phyloP scores from a whole-genome alignment of 371 early-diverging fungal species.

The Smittium culicis region DNA sequence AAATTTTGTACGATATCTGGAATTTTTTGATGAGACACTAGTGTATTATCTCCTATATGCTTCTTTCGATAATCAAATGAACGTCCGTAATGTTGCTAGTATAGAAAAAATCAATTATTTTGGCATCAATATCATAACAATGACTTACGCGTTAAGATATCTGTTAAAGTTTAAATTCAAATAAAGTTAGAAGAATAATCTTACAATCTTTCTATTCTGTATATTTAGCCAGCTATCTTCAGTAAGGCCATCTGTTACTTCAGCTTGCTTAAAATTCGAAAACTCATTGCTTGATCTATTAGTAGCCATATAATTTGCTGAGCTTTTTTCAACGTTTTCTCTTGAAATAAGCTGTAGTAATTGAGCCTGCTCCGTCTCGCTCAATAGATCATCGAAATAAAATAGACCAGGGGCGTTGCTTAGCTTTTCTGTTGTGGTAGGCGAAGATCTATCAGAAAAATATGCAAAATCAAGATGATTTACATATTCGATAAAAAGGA shows the following conservation, averaged over 20 bases:
- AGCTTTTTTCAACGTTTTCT: no score
- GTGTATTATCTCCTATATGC: slow-evolving; percentile 19
- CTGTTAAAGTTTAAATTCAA: slow-evolving; percentile 12
- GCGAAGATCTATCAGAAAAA: slow-evolving; percentile 8
- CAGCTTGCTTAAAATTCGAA: no score
- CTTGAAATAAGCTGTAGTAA: slow-evolving; percentile 16
- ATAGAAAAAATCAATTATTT: no score
- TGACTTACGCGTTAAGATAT: no score
- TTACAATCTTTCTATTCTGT: slow-evolving; percentile 31
- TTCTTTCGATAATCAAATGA: slow-evolving; percentile 34
- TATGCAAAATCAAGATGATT: slow-evolving; percentile 17
- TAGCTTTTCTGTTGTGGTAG: neutral
- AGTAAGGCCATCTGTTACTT: no score
- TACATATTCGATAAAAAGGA: slow-evolving; percentile 20
- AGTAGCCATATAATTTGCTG: no score
- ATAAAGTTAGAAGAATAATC: neutral
- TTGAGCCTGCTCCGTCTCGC: slow-evolving; percentile 21
- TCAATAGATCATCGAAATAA: slow-evolving; percentile 30
- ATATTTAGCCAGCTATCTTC: slow-evolving; percentile 26
- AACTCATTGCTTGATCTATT: no score
- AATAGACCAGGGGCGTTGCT: slow-evolving; percentile 26
- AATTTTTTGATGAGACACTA: slow-evolving; percentile 16
- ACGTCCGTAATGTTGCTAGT: slow-evolving; percentile 32
- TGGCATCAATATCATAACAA: no score
- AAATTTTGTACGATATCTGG: slow-evolving; percentile 24